These are phyloP conservation scores for Chalciporus sp. DNA, from an alignment of 1,284 basidiomycete species.

Conservation along the genomic window DNA sequence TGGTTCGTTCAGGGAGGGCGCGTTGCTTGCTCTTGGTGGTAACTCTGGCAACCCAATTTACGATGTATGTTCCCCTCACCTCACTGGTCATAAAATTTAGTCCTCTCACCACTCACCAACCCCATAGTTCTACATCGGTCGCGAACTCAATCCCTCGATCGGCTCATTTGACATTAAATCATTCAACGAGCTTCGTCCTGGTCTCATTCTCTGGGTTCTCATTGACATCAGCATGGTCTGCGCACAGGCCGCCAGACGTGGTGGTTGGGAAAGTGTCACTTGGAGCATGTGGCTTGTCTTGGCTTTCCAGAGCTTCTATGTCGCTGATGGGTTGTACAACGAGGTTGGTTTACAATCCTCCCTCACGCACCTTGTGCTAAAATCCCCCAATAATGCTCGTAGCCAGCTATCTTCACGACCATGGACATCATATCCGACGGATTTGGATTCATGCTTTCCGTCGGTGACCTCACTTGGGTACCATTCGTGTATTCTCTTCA, in stretches of 20 bases:
- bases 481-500: conserved; percentile 95
- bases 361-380: background rate
- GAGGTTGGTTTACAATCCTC: conserved; percentile 57
- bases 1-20: conserved; percentile 67
- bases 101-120: background rate
- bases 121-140: conserved; percentile 93
- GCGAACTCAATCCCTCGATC: conserved; percentile 91
- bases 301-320: conserved; percentile 87
- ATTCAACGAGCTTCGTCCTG: conserved; percentile 96
- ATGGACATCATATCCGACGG: conserved; percentile 99
- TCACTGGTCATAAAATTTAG: background rate
- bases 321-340: conserved; percentile 85
- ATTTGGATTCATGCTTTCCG: conserved; percentile 97
- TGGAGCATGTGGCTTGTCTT: conserved; percentile 93
- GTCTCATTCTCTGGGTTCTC: conserved; percentile 93
- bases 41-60: conserved; percentile 90
- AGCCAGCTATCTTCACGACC: conserved; percentile 88
- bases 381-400: background rate
- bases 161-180: conserved; percentile 94
- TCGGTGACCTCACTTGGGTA: conserved; percentile 94
- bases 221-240: conserved; percentile 92
- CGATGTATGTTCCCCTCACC: conserved; percentile 64
- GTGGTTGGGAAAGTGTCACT: conserved; percentile 70
- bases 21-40: conserved; percentile 87
- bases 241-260: conserved; percentile 82